Percentiles rank a stretch among this genome's conserved stretches.
Conservation (phyloP, 768 basidiomycete genomes). For the Chalciporus sphaerocephalus region DNA sequence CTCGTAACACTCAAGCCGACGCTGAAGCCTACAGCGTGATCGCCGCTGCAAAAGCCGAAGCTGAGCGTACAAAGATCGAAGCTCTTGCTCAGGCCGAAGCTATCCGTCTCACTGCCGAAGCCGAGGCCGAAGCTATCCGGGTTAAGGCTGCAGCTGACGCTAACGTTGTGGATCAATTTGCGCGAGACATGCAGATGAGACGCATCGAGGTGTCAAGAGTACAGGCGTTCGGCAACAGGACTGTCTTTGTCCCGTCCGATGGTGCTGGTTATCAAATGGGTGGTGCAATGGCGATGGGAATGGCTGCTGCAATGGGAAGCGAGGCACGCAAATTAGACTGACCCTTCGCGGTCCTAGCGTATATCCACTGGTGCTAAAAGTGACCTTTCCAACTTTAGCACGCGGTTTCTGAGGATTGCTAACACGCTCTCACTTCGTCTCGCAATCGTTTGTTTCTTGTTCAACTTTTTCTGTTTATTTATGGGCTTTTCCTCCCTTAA, state of each 20-base stretch:
- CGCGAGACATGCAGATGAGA: conserved; percentile 71
- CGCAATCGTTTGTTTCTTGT: not conserved
- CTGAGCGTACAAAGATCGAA: conserved; percentile 60
- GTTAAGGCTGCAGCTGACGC: conserved; percentile 63
- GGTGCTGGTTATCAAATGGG: conserved; percentile 55
- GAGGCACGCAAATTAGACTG: conserved; percentile 17
- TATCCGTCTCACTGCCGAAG: conserved; percentile 67
- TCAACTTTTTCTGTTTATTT: not conserved
- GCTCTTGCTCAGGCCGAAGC: conserved; percentile 77
- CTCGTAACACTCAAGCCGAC: conserved; percentile 64
- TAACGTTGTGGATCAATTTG: conserved; percentile 57
- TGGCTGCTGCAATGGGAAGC: conserved; percentile 62
- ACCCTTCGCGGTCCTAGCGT: too few relatives aligned
- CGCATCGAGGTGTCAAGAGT: conserved; percentile 62
- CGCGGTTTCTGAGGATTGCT: too few relatives aligned
- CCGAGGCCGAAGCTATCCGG: conserved; percentile 65
- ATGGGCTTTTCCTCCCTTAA: not conserved
- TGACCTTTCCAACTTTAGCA: not conserved
- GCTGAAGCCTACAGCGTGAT: conserved; percentile 71
- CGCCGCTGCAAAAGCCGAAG: conserved; percentile 70
- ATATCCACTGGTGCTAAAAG: too few relatives aligned
- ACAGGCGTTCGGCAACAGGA: conserved; percentile 61
- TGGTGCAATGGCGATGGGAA: conserved; percentile 58
- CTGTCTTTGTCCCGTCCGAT: conserved; percentile 68
- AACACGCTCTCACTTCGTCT: too few relatives aligned